A percentile compares a stretch with the other conserved stretches of the same genome.
Conservation (phyloP, 768 basidiomycete species). For the Lentinula detonsa region DNA sequence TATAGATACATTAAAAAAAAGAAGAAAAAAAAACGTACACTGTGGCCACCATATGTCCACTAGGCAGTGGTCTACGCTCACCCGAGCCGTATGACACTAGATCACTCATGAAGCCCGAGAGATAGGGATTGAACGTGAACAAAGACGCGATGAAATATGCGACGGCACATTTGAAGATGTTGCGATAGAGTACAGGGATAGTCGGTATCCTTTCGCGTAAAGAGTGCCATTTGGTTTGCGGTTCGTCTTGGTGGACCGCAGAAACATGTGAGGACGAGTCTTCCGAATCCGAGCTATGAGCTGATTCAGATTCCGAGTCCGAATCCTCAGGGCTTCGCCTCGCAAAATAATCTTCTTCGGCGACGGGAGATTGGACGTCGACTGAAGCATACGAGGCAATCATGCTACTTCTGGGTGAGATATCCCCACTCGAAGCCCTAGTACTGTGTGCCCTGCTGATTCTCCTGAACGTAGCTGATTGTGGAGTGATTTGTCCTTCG, state of each 20-base stretch:
- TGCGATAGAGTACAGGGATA: constrained; percentile 50
- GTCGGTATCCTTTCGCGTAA: constrained; percentile 21
- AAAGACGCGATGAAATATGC: constrained; percentile 87
- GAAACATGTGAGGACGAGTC: constrained; percentile 15
- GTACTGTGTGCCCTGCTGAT: background rate
- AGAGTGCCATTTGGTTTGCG: constrained; percentile 12
- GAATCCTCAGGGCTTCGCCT: constrained; percentile 7
- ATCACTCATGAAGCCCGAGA: constrained; percentile 67
- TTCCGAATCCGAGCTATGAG: constrained; percentile 2
- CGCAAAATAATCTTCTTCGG: constrained; percentile 4
- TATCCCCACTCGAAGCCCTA: background rate
- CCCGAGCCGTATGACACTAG: constrained; percentile 46
- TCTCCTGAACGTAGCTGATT: constrained; percentile 8
- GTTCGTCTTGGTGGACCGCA: constrained; percentile 9
- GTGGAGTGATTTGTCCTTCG: constrained; percentile 36
- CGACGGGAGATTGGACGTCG: constrained; percentile 11
- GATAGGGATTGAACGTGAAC: constrained; percentile 82
- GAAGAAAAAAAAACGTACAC: constrained; percentile 49
- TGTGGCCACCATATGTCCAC: constrained; percentile 90
- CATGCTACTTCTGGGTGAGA: background rate
- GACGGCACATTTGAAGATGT: constrained; percentile 85
- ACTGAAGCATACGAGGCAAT: constrained; percentile 11
- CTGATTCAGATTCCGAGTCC: constrained; percentile 10
- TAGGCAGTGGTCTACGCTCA: constrained; percentile 56
- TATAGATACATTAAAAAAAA: background rate